phyloP scores from a whole-genome alignment of 768 basidiomycete genomes.

The Boletus barrowsii region DNA sequence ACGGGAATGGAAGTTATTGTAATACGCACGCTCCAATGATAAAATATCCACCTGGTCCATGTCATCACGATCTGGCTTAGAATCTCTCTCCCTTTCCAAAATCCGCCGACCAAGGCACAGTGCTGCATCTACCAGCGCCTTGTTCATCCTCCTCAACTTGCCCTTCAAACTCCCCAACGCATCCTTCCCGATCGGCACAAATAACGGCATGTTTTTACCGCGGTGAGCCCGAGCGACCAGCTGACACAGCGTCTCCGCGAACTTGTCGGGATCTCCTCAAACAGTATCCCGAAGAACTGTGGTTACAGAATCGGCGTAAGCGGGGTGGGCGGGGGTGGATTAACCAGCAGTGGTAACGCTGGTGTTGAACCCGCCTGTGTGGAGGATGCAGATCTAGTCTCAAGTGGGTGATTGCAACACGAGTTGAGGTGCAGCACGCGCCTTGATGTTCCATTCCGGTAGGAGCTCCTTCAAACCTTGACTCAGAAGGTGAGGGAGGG shows the following conservation, averaged over 20 bases:
- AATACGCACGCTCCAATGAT: no score
- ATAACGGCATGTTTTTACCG: constrained; percentile 1
- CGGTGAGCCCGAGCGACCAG: not conserved
- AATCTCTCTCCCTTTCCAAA: no score
- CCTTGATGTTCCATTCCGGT: constrained; percentile 18
- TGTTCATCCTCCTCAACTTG: not conserved
- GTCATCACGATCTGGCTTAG: not conserved
- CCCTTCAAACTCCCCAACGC: constrained; percentile 1
- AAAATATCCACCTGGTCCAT: not conserved
- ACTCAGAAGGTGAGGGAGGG: constrained; percentile 15
- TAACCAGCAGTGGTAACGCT: not conserved
- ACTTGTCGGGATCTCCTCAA: constrained; percentile 11
- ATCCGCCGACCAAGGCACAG: constrained; percentile 6
- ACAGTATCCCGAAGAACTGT: not conserved
- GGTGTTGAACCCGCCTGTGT: constrained; percentile 18
- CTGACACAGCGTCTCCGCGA: constrained; percentile 5
- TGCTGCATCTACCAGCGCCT: not conserved
- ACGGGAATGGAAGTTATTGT: no score
- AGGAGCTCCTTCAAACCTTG: constrained; percentile 10
- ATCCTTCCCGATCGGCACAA: constrained; percentile 11
- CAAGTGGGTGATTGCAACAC: not conserved
- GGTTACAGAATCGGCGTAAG: constrained; percentile 4
- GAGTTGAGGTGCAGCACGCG: not conserved
- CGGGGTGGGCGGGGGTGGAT: constrained; percentile 8
- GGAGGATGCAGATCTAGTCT: constrained; percentile 13